Evolutionary conservation across 2,329 filamentous ascomycete genomes (phyloP).

Genomic region (Colletotrichum tamarilloi): DNA sequence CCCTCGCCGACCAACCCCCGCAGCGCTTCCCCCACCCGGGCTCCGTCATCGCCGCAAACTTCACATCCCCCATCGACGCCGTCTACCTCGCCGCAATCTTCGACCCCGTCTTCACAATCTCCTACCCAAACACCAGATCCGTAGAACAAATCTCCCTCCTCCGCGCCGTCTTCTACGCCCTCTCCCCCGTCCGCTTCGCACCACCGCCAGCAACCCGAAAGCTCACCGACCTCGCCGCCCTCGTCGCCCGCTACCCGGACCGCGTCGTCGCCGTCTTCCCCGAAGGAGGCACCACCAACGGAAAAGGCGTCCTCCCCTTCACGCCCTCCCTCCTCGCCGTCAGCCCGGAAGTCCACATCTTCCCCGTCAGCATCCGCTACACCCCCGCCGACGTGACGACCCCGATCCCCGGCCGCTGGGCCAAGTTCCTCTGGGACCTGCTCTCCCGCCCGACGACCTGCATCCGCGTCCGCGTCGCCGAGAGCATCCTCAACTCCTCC

Average conservation of each 20-base stretch:
- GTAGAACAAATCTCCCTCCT: slow-evolving; percentile 83
- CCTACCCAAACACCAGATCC: slow-evolving; percentile 78
- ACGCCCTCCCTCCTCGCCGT: slow-evolving; percentile 80
- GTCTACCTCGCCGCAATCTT: slow-evolving; percentile 96
- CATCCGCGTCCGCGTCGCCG: slow-evolving; percentile 90
- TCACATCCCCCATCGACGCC: slow-evolving; percentile 92
- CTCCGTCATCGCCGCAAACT: slow-evolving; percentile 88
- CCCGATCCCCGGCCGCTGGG: slow-evolving; percentile 80
- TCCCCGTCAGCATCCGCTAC: slow-evolving; percentile 91
- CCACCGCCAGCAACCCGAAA: slow-evolving; percentile 55
- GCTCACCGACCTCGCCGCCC: slow-evolving; percentile 70
- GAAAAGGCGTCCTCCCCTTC: slow-evolving; percentile 86
- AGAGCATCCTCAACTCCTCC: slow-evolving; percentile 70
- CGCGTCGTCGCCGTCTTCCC: slow-evolving; percentile 89
- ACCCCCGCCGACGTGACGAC: slow-evolving; percentile 91
- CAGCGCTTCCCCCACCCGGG: slow-evolving; percentile 81
- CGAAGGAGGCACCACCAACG: slow-evolving; percentile 94
- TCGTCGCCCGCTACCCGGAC: slow-evolving; percentile 76
- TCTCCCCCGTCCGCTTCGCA: slow-evolving; percentile 66
- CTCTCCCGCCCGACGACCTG: slow-evolving; percentile 87
- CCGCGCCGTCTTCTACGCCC: slow-evolving; percentile 78
- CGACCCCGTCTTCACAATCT: slow-evolving; percentile 91
- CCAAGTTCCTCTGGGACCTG: slow-evolving; percentile 85
- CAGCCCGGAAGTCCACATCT: slow-evolving; percentile 78
- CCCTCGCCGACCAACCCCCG: slow-evolving; percentile 78